A percentile compares a stretch with the other conserved stretches of the same genome.
Conservation (phyloP, 2,329 filamentous ascomycete species). For the Fusarium sp. region DNA sequence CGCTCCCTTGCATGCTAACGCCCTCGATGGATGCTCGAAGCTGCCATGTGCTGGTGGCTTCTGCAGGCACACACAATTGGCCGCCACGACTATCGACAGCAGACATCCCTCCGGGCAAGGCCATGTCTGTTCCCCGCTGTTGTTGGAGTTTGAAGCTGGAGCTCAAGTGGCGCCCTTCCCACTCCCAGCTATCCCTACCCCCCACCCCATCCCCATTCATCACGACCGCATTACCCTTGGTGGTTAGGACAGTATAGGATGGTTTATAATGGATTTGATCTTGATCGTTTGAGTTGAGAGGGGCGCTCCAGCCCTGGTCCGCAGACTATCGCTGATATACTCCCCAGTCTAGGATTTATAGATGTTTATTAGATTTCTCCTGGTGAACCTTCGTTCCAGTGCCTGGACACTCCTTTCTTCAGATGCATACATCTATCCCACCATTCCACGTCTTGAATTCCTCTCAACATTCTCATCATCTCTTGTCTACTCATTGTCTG, state of each 20-base stretch:
- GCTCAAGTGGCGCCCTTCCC: conserved; percentile 34
- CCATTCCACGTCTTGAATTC: conserved; percentile 56
- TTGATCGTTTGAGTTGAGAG: conserved; percentile 46
- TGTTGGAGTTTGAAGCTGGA: conserved; percentile 9
- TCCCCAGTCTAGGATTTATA: conserved; percentile 52
- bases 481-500: conserved; percentile 47
- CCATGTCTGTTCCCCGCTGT: conserved; percentile 40
- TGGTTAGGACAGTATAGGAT: conserved; percentile 43
- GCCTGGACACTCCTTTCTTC: conserved; percentile 44
- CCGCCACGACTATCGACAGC: conserved; percentile 34
- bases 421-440: conserved; percentile 53
- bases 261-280: conserved; percentile 42
- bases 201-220: conserved; percentile 32
- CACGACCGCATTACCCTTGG: conserved; percentile 37
- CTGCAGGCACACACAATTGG: conserved; percentile 42
- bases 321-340: conserved; percentile 44
- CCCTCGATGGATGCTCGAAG: conserved; percentile 47
- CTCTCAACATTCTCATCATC: conserved; percentile 55
- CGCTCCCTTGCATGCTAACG: conserved; percentile 50
- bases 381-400: conserved; percentile 52
- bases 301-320: conserved; percentile 45
- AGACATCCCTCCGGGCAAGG: conserved; percentile 43
- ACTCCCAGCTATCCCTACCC: conserved; percentile 32
- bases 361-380: conserved; percentile 46
- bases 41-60: conserved; percentile 50